A percentile compares a stretch with the other conserved stretches of the same genome.
These are phyloP conservation scores for Plantago coronopus DNA, from an alignment of 305 asterid species.

Conservation along the genomic window DNA sequence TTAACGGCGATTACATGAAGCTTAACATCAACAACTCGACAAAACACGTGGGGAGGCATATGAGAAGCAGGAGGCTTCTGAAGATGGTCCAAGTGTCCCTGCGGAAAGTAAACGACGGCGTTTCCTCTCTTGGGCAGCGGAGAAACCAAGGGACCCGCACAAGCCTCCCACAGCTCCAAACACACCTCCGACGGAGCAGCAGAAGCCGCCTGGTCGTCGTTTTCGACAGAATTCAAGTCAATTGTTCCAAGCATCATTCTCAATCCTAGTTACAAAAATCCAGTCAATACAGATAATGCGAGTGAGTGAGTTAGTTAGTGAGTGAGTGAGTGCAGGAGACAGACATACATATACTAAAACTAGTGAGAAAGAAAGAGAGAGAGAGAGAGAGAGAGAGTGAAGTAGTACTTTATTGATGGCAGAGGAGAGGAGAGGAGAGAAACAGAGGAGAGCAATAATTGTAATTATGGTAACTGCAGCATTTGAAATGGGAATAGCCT, in stretches of 20 bases:
- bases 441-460: no score
- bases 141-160: conserved; percentile 89
- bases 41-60: conserved; percentile 85
- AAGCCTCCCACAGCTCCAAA: conserved; percentile 99
- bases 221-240: conserved; percentile 68
- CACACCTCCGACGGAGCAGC: conserved; percentile 43
- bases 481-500: not conserved
- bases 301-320: not conserved
- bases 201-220: conserved; percentile 48
- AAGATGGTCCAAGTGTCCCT: conserved; percentile 82
- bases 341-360: not conserved
- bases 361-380: not conserved
- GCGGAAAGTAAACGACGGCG: conserved; percentile 87
- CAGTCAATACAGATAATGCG: conserved; percentile 1
- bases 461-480: not conserved
- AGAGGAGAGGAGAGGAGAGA: not conserved
- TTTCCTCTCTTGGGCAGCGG: conserved; percentile 81
- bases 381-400: no score
- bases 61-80: conserved; percentile 48
- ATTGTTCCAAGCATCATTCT: conserved; percentile 43
- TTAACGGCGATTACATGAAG: conserved; percentile 52
- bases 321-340: no score
- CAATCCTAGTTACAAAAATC: conserved; percentile 39
- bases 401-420: no score
- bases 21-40: conserved; percentile 92